A percentile compares a stretch with the other conserved stretches of the same genome.
Evolutionary conservation across 2,329 filamentous ascomycete species (phyloP).

Genomic region (Thermomyces lanuginosus): DNA sequence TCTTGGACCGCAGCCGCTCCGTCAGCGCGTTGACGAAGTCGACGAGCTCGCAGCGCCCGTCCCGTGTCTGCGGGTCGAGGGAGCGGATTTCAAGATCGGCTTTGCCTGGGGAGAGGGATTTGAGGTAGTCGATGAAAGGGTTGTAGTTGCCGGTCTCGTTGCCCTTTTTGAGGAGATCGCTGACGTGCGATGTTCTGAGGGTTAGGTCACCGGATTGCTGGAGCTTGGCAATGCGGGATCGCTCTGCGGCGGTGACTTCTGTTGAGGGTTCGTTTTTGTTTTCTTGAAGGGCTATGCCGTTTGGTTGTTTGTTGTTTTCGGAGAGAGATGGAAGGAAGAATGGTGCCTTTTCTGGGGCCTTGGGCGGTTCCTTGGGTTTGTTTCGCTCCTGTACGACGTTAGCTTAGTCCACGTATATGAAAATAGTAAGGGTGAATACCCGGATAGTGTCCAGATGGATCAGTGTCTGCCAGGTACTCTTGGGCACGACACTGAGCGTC

Average conservation of each 20-base stretch:
- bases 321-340: slow-evolving; percentile 69
- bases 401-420: not conserved
- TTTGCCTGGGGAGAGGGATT: slow-evolving; percentile 63
- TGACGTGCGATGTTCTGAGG: slow-evolving; percentile 25
- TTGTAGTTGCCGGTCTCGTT: slow-evolving; percentile 43
- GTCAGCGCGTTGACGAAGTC: slow-evolving; percentile 73
- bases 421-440: slow-evolving; percentile 13
- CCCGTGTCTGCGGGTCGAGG: slow-evolving; percentile 35
- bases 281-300: slow-evolving; percentile 14
- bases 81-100: slow-evolving; percentile 86
- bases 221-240: slow-evolving; percentile 53
- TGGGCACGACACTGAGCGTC: slow-evolving; percentile 77
- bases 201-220: slow-evolving; percentile 32
- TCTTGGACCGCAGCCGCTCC: slow-evolving; percentile 46
- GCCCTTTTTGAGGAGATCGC: slow-evolving; percentile 30
- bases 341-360: slow-evolving; percentile 81
- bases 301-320: slow-evolving; percentile 13
- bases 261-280: too few species aligned
- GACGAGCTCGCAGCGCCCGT: slow-evolving; percentile 49
- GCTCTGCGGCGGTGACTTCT: slow-evolving; percentile 29
- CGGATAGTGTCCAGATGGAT: slow-evolving; percentile 80
- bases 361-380: slow-evolving; percentile 81
- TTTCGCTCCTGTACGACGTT: slow-evolving; percentile 53
- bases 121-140: slow-evolving; percentile 60
- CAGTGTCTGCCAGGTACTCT: slow-evolving; percentile 84